Conservation (phyloP, 495 filamentous ascomycete species). For the Aspergillus diversus region DNA sequence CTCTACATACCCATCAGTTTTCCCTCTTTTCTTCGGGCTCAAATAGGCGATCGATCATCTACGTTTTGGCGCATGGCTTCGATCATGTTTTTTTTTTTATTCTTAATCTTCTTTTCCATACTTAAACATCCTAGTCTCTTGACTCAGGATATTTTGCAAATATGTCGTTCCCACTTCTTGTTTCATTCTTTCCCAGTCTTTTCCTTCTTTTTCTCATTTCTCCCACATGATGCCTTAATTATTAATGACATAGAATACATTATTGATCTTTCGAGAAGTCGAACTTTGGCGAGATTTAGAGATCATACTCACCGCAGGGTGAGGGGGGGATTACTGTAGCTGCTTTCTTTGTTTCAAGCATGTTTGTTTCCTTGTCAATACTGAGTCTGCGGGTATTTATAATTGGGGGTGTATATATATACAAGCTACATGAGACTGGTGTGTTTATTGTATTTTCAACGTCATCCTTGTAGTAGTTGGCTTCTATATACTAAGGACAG, state of each 20-base stretch:
- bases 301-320: slow-evolving; percentile 1
- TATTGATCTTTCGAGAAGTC: neutral
- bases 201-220: slow-evolving; percentile 7
- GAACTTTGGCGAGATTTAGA: neutral
- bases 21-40: neutral
- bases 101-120: neutral
- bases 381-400: neutral
- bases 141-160: slow-evolving; percentile 11
- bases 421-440: no score
- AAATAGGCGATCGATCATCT: neutral
- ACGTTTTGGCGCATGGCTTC: slow-evolving; percentile 20
- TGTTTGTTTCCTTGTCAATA: slow-evolving; percentile 11
- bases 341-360: slow-evolving; percentile 7
- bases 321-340: neutral
- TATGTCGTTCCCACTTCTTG: slow-evolving; percentile 4
- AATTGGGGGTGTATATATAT: neutral
- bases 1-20: neutral
- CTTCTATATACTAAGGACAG: no score
- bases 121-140: neutral
- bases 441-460: no score
- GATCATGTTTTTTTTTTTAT: slow-evolving; percentile 13
- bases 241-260: slow-evolving; percentile 31
- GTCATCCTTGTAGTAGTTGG: no score
- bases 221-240: slow-evolving; percentile 26
- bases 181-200: slow-evolving; percentile 4